phyloP scores from a whole-genome alignment of 306 rosid genomes.

The Prunus padus region DNA sequence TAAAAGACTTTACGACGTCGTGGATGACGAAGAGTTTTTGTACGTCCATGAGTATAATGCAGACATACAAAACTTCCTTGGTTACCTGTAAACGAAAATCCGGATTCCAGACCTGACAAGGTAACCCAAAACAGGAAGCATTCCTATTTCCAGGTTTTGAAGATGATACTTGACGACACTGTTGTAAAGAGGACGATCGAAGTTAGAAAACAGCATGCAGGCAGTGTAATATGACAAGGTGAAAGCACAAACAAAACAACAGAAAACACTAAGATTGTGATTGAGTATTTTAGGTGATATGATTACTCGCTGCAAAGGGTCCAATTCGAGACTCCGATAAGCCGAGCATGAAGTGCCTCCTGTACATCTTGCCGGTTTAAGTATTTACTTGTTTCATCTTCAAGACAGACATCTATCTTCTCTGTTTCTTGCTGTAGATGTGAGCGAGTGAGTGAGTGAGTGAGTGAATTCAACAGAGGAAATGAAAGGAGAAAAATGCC shows the following conservation, averaged over 20 bases:
- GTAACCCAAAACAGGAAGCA: conserved; percentile 18
- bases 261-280: neutral
- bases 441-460: too few species aligned
- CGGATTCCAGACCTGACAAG: conserved; percentile 31
- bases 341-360: conserved; percentile 64
- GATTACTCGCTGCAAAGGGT: conserved; percentile 53
- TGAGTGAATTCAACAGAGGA: neutral
- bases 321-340: conserved; percentile 50
- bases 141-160: conserved; percentile 21
- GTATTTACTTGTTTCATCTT: conserved; percentile 47
- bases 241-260: neutral
- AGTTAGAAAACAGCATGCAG: neutral
- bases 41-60: neutral
- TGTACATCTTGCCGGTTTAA: conserved; percentile 64
- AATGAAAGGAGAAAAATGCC: neutral
- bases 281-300: neutral
- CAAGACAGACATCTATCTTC: conserved; percentile 64
- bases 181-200: neutral
- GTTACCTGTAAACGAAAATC: conserved; percentile 30
- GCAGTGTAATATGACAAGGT: neutral
- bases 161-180: conserved; percentile 26
- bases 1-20: neutral
- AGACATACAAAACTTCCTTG: neutral
- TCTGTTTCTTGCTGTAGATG: conserved; percentile 36
- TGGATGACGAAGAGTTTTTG: neutral